Evolutionary conservation across 2,329 filamentous ascomycete genomes (phyloP), one percentile per base, ranked within the genome.

Genomic region (Arthrobotrys entomopaga): DNA sequence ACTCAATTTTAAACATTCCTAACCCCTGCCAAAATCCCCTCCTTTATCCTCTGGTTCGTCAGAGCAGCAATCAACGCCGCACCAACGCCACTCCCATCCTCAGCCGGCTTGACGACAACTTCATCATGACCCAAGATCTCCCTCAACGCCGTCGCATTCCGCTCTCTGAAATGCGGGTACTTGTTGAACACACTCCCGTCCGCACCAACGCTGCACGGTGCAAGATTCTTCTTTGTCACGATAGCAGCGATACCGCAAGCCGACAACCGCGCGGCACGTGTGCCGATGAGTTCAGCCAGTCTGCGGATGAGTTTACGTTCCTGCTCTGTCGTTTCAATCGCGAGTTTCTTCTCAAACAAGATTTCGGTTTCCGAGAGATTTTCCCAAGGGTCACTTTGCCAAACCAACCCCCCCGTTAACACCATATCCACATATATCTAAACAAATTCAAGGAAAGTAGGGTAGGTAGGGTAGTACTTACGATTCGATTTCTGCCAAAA

Each of bases 111-210:
- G 57, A 85, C 81, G 78, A 83, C 83, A 74, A 85, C 86, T 83
- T 91, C 91, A 65, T 86, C 88, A 1, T 91, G 88, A 93, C 97
- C 94, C 42, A 99, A 88, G 77, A 99, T 97, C 85, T 99, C 95
- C 65, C 92, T 89, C 61, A 99, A 87, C 26, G 95, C 95, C 81
- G 90, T 86, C 13, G 95, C 94, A 65, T 94, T 93, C 64, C 95
- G 90, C 69, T 89, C 88, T 86, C 97, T 97, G 87, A 99, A 99
- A 83, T 97, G 91, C 11, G 95, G 95, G 84, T 99, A 99, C 82
- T 98, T 98, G 86, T 97, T 97, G 85, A 99, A 99, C 64, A 99
- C 94, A 16, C 92, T 96, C 42, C 95, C 95, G 81, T 99, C 95
- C 59, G 95, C 95, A 79, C 95, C 95, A 48, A 99, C 95, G 82